A percentile compares a stretch with the other conserved stretches of the same genome.
phyloP scores from a whole-genome alignment of 2,329 filamentous ascomycete genomes.

The Rhytidhysteron rufulum region DNA sequence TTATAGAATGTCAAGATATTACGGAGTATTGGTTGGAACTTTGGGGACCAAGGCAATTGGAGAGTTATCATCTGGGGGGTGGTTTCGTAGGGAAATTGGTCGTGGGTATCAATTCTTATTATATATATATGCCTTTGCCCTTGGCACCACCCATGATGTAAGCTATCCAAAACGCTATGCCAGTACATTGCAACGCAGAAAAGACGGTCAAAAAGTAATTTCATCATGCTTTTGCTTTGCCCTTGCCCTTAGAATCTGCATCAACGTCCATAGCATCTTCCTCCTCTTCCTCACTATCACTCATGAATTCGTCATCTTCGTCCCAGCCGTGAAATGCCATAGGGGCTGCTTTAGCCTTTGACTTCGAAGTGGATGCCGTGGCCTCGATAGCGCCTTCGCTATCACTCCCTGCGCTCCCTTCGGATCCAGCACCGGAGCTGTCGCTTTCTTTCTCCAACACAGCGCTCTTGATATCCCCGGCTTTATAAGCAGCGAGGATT shows the following conservation, averaged over 20 bases:
- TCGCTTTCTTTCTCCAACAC: conserved; percentile 44
- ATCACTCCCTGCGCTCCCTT: conserved; percentile 15
- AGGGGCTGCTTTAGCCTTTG: conserved; percentile 26
- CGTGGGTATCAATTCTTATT: too few relatives aligned
- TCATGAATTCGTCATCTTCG: conserved; percentile 54
- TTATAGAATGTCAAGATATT: too few relatives aligned
- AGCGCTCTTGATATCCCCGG: conserved; percentile 46
- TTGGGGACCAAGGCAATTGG: too few relatives aligned
- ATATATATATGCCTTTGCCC: too few relatives aligned
- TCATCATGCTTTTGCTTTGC: conserved; percentile 37
- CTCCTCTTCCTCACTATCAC: conserved; percentile 44
- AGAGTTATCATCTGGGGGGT: too few relatives aligned
- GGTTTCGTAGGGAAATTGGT: too few relatives aligned
- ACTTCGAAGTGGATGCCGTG: conserved; percentile 13
- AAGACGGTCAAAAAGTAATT: too few relatives aligned
- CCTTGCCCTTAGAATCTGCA: conserved; percentile 34
- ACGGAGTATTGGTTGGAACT: too few relatives aligned
- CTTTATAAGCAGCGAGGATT: conserved; percentile 66
- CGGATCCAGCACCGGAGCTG: conserved; percentile 22
- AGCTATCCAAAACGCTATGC: too few relatives aligned
- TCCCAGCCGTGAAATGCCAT: conserved; percentile 71
- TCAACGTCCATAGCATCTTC: conserved; percentile 24
- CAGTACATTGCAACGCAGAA: too few relatives aligned
- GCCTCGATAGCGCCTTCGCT: conserved; percentile 26
- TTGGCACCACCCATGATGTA: too few relatives aligned